phyloP scores from a whole-genome alignment of 495 filamentous ascomycete species.

The Diplogelasinospora grovesii region DNA sequence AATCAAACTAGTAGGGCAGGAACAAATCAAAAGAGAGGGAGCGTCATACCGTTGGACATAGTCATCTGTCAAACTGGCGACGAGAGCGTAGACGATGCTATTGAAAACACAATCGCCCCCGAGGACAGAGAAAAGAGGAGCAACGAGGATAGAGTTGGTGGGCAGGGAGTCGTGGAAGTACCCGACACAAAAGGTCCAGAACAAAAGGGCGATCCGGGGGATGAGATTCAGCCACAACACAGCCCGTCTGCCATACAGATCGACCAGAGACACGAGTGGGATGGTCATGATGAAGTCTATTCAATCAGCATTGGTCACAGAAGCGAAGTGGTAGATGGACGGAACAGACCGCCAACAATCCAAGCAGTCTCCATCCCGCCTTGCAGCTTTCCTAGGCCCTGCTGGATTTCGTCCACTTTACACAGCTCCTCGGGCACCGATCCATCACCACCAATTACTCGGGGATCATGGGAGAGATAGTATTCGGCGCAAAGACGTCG shows the following conservation, averaged over 20 bases:
- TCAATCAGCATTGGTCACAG: constrained; percentile 1
- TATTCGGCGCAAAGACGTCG: constrained; percentile 40
- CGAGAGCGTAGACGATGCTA: constrained; percentile 37
- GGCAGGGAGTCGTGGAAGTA: constrained; percentile 34
- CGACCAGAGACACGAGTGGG: constrained; percentile 34
- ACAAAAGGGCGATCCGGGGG: constrained; percentile 32
- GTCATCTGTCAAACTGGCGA: constrained; percentile 33
- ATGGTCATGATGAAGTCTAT: constrained; percentile 41
- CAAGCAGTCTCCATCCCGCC: constrained; percentile 37
- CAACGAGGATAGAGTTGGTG: constrained; percentile 28
- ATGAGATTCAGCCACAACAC: constrained; percentile 36
- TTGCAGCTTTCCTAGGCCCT: constrained; percentile 37
- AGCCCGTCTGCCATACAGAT: constrained; percentile 27
- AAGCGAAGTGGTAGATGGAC: background rate
- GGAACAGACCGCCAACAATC: constrained; percentile 36
- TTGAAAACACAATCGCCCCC: constrained; percentile 44
- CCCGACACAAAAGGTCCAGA: constrained; percentile 33
- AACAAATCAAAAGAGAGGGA: background rate
- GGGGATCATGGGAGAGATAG: constrained; percentile 32
- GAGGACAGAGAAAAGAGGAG: constrained; percentile 31
- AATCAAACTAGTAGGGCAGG: background rate
- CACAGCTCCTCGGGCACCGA: constrained; percentile 38
- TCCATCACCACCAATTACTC: constrained; percentile 25
- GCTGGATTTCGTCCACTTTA: constrained; percentile 40
- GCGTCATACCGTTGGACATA: constrained; percentile 31